Evolutionary conservation across 305 asterid species (phyloP).

Genomic region (Fraxinus floribunda): DNA sequence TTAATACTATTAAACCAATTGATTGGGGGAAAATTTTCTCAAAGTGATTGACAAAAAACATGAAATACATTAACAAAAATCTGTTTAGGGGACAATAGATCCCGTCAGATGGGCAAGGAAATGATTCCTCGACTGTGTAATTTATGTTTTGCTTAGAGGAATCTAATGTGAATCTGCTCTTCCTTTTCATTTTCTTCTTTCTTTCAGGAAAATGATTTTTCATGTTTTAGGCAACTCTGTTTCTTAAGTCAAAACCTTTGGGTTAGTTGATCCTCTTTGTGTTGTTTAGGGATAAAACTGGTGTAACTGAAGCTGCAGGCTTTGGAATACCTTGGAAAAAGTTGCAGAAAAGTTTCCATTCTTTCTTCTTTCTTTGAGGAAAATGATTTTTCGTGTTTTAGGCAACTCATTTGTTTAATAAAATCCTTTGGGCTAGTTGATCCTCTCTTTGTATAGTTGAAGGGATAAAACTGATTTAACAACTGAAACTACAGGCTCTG

Average conservation of each 20-base stretch:
- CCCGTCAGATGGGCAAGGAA: not conserved
- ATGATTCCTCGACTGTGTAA: not conserved
- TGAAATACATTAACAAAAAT: not conserved
- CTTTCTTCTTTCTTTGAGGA: not conserved
- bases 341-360: constrained; percentile 50
- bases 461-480: constrained; percentile 1
- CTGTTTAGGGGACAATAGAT: not conserved
- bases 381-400: not conserved
- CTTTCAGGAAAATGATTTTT: not conserved
- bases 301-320: constrained; percentile 44
- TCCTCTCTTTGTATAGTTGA: not conserved
- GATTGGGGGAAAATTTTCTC: not conserved
- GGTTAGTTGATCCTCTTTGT: not conserved
- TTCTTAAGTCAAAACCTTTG: not conserved
- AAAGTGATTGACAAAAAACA: not conserved
- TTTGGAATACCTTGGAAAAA: constrained; percentile 67
- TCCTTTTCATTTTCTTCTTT: not conserved
- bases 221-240: not conserved
- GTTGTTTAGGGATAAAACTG: not conserved
- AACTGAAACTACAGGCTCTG: constrained; percentile 54
- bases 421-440: not conserved
- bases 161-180: not conserved
- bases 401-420: not conserved
- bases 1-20: not conserved
- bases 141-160: not conserved